Evolutionary conservation across 2,329 filamentous ascomycete genomes (phyloP).

Genomic region (Colletotrichum sp.): DNA sequence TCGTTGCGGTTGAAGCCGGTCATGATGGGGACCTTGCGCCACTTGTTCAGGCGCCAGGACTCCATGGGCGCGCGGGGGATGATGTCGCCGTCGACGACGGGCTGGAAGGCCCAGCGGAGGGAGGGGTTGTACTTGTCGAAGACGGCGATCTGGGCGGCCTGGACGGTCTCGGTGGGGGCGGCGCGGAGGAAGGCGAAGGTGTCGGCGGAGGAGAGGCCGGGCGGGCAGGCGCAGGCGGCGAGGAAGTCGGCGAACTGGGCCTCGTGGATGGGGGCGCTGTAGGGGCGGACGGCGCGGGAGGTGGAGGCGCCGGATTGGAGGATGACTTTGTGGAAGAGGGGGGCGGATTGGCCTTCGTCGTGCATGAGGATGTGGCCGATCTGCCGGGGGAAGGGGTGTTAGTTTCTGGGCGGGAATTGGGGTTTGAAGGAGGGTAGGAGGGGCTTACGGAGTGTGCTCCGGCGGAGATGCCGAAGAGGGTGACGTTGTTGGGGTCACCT

Average conservation of each 20-base stretch:
- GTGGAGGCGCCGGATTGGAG: slow-evolving; percentile 63
- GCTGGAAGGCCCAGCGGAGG: slow-evolving; percentile 70
- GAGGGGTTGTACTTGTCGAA: slow-evolving; percentile 47
- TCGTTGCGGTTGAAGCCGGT: slow-evolving; percentile 77
- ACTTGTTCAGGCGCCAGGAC: slow-evolving; percentile 58
- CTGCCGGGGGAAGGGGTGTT: slow-evolving; percentile 33
- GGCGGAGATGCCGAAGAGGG: slow-evolving; percentile 65
- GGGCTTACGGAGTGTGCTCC: slow-evolving; percentile 62
- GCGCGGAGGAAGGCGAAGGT: slow-evolving; percentile 58
- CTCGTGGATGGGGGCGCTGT: slow-evolving; percentile 62
- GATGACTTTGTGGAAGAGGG: slow-evolving; percentile 58
- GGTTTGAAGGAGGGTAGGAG: not conserved
- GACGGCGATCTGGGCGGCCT: slow-evolving; percentile 46
- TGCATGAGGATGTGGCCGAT: slow-evolving; percentile 71
- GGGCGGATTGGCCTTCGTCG: slow-evolving; percentile 33
- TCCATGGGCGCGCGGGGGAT: slow-evolving; percentile 63
- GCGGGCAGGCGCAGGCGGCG: slow-evolving; percentile 52
- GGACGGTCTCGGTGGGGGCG: slow-evolving; percentile 42
- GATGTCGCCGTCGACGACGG: slow-evolving; percentile 67
- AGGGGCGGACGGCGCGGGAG: slow-evolving; percentile 56
- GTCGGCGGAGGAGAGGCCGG: slow-evolving; percentile 46
- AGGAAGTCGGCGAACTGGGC: slow-evolving; percentile 63
- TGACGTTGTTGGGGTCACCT: slow-evolving; percentile 63
- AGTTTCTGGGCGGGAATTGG: not conserved
- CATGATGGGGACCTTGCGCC: slow-evolving; percentile 64